Base-by-base conservation (phyloP, 148 eudicot genomes). In the Chenopodium quinoa region DNA sequence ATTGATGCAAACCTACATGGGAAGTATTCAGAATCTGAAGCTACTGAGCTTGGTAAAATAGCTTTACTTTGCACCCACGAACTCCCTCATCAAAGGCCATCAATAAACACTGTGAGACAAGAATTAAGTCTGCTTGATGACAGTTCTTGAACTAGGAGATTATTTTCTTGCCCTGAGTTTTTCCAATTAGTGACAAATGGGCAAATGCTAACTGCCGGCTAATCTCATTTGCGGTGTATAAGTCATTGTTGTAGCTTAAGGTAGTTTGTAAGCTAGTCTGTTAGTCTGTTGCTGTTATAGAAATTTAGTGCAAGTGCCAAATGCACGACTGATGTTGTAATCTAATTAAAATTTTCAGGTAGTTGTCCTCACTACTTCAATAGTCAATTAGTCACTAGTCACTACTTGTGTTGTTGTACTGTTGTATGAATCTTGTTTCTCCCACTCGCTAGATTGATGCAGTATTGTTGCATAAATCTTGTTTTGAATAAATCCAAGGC, bases 21-120 rank as follows among this genome's bases (percentile, higher is more conserved):
- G 25, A 87, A 88, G 44, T 91, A 85, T 50, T 85, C 88, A 13
- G 94, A 87, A 82, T 63, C 86, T 4, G 99, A 92, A 87, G 98
- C 93, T n/a, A 84, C 79, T 73, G 86, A 83, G 85, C 86, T 96
- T 16, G 89, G 89, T 73, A 90, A 86, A 78, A 76, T 96, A 31
- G 99, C 97, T 83, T 75, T 86, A 74, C 80, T 87, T 37, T 96
- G 99, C 91, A 93, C 97, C 31, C 92, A 87, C 40, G 99, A 93
- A 74, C 81, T 81, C 58, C 93, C 99, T 17, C 77, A 83, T 63
- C 90, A 80, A n/a, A 90, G 99, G 86, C 98, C 95, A 1, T 75
- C 86, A 9, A 91, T 92, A 54, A 88, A 83, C 74, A 75, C 79
- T 0, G 82, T 91, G 65, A 83, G 90, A 81, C 87, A 87, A 87